phyloP scores from a whole-genome alignment of 306 rosid genomes.

The Arachis hypogaea region DNA sequence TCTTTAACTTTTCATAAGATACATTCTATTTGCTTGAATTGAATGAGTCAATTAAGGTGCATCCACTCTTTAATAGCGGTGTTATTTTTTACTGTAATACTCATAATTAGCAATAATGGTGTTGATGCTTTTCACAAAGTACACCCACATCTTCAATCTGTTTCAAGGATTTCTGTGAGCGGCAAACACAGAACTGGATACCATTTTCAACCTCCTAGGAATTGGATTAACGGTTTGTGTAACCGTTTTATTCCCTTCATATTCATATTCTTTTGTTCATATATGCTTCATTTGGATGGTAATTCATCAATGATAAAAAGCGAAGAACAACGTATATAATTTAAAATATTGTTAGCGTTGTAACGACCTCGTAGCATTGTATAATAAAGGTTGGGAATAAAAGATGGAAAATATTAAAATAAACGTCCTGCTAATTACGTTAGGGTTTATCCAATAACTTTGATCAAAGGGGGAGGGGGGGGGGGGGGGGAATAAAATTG shows the following conservation, averaged over 20 bases:
- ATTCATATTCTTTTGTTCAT: background rate
- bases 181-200: constrained; percentile 59
- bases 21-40: background rate
- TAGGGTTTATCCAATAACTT: background rate
- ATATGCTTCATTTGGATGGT: too few species aligned
- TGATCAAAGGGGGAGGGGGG: background rate
- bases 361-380: background rate
- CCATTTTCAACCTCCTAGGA: constrained; percentile 77
- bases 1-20: background rate
- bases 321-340: too few species aligned
- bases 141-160: constrained; percentile 57
- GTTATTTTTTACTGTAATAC: constrained; percentile 20
- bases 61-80: constrained; percentile 19
- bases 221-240: constrained; percentile 88
- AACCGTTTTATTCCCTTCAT: background rate
- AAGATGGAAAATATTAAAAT: background rate
- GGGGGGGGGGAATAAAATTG: background rate
- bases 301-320: too few species aligned
- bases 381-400: background rate
- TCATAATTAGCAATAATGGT: constrained; percentile 44
- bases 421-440: too few species aligned
- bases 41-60: constrained; percentile 38
- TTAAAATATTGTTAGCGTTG: too few species aligned
- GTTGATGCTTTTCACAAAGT: constrained; percentile 60
- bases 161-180: constrained; percentile 27